These are phyloP conservation scores for Chrysoporthe puriensis DNA, from an alignment of 2,329 filamentous ascomycete species.

Conservation along the genomic window DNA sequence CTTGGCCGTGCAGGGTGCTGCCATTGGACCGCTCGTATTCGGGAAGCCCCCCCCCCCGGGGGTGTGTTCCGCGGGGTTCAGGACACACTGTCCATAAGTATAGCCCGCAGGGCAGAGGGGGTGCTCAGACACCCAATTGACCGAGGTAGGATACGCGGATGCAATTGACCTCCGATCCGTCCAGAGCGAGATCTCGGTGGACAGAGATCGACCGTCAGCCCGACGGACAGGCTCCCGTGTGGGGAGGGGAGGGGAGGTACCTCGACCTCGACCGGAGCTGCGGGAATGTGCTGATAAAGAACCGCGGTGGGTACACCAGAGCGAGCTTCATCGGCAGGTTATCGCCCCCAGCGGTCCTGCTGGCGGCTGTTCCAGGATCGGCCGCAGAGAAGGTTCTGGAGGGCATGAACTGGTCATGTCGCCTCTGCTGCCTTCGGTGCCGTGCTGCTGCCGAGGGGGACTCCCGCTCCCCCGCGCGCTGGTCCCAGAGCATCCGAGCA, in stretches of 20 bases:
- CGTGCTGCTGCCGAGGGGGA: too few relatives aligned
- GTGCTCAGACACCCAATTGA: background rate
- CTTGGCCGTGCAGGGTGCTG: background rate
- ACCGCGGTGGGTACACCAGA: background rate
- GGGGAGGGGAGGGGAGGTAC: conserved; percentile 10
- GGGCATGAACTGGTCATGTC: too few relatives aligned
- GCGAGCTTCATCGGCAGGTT: background rate
- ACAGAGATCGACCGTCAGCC: conserved; percentile 15
- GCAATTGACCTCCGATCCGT: background rate
- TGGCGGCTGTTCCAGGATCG: background rate
- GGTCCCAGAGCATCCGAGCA: too few relatives aligned
- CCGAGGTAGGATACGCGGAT: background rate
- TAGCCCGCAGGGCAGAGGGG: too few relatives aligned
- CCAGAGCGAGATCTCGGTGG: conserved; percentile 6
- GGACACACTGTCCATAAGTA: too few relatives aligned
- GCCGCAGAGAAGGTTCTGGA: too few relatives aligned
- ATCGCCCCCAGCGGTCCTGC: background rate
- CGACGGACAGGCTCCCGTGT: conserved; percentile 16
- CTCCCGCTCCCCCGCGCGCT: too few relatives aligned
- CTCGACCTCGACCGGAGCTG: background rate
- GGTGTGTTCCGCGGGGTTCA: too few relatives aligned
- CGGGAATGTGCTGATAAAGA: background rate
- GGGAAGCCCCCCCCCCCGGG: background rate
- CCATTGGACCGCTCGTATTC: background rate
- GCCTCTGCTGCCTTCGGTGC: background rate